Conservation (phyloP, 2,329 filamentous ascomycete genomes). For the Hymenoscyphus linearis region DNA sequence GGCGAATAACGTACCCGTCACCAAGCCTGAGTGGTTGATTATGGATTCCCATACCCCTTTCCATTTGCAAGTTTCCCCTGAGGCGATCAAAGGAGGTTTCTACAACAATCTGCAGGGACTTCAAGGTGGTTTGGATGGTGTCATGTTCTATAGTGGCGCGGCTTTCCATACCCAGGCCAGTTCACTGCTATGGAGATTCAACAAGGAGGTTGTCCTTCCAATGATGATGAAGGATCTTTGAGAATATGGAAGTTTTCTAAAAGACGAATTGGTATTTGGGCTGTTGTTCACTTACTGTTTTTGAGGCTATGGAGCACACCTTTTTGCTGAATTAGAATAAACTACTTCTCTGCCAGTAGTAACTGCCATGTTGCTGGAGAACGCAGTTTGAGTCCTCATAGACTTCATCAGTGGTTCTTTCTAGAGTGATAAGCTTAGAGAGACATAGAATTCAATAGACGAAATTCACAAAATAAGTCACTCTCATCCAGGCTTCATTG, state of each 20-base stretch:
- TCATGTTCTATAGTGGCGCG: constrained; percentile 8
- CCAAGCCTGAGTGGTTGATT: neutral
- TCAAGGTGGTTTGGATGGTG: neutral
- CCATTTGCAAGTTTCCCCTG: neutral
- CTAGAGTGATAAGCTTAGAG: too few relatives aligned
- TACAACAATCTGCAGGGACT: neutral
- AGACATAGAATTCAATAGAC: too few relatives aligned
- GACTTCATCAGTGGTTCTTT: too few relatives aligned
- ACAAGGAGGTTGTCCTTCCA: constrained; percentile 4
- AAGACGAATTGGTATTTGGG: neutral
- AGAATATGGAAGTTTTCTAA: neutral
- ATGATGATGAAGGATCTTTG: constrained; percentile 3
- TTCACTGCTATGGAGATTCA: constrained; percentile 3
- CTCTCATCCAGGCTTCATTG: too few relatives aligned
- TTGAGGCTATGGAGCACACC: neutral
- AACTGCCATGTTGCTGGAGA: too few relatives aligned
- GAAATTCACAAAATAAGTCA: too few relatives aligned
- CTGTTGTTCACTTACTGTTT: neutral
- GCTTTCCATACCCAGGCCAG: constrained; percentile 5
- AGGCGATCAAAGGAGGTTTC: neutral
- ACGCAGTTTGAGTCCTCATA: too few relatives aligned
- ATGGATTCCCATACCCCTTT: neutral
- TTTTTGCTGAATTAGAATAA: too few relatives aligned
- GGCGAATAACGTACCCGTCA: neutral
- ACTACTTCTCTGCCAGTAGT: too few relatives aligned